These are phyloP conservation scores for Aspergillus ustus DNA, from an alignment of 2,329 filamentous ascomycete species.

Conservation along the genomic window DNA sequence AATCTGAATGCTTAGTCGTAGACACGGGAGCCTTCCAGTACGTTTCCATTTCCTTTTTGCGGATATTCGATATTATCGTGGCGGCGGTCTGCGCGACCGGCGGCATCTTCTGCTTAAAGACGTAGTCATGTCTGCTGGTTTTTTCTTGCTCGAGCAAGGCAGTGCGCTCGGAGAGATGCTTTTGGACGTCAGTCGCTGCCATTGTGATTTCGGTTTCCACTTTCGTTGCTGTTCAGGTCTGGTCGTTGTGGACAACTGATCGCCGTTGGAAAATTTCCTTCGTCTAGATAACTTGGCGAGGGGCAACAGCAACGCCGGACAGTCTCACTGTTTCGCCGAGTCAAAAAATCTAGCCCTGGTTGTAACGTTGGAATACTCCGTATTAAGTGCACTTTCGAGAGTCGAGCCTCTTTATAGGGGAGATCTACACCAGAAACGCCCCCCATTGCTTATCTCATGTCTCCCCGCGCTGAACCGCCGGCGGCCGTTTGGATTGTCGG, in stretches of 20 bases:
- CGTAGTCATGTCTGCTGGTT: constrained; percentile 14
- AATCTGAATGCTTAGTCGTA: background rate
- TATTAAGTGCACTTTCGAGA: background rate
- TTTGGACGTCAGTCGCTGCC: background rate
- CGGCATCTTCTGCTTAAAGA: constrained; percentile 18
- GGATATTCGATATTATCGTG: constrained; percentile 12
- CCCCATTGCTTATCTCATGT: background rate
- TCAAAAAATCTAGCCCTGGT: background rate
- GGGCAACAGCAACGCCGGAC: too few species aligned
- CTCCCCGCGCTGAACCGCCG: background rate
- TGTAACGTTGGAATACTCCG: background rate
- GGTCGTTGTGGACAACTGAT: background rate
- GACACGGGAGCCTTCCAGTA: constrained; percentile 5
- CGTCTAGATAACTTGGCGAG: background rate
- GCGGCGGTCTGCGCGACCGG: constrained; percentile 12
- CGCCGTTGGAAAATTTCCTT: background rate
- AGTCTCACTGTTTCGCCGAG: background rate
- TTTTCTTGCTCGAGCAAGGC: constrained; percentile 17
- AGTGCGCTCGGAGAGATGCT: constrained; percentile 7
- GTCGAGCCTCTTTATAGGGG: background rate
- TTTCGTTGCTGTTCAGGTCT: background rate
- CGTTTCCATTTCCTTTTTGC: constrained; percentile 9
- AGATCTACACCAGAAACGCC: background rate
- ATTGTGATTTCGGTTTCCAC: background rate
- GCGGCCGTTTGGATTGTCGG: background rate